Conservation (phyloP, 2,329 filamentous ascomycete species). For the Penicillium paneum region DNA sequence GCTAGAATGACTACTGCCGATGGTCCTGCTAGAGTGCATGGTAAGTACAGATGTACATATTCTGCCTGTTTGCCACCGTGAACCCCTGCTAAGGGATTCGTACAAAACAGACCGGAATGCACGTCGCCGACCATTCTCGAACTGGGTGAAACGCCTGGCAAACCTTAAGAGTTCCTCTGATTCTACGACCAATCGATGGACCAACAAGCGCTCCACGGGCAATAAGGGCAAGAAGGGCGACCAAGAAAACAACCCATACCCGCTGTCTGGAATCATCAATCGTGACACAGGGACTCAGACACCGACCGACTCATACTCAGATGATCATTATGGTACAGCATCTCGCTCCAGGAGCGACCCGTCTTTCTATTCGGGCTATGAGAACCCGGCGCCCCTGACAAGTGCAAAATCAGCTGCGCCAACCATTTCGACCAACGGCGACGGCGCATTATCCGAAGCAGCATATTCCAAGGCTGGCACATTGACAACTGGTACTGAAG, state of each 20-base stretch:
- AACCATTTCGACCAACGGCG: slow-evolving; percentile 79
- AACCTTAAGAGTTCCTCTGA: slow-evolving; percentile 76
- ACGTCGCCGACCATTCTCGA: slow-evolving; percentile 81
- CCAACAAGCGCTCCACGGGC: slow-evolving; percentile 37
- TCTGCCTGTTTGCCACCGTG: slow-evolving; percentile 2
- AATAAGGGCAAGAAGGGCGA: slow-evolving; percentile 57
- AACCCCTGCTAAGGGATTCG: slow-evolving; percentile 11
- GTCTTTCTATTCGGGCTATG: slow-evolving; percentile 62
- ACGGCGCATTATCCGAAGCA: slow-evolving; percentile 69
- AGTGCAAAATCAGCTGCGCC: slow-evolving; percentile 72
- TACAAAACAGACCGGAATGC: slow-evolving; percentile 62
- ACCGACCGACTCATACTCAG: slow-evolving; percentile 48
- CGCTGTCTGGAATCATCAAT: slow-evolving; percentile 66
- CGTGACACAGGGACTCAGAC: slow-evolving; percentile 42
- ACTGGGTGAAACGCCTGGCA: slow-evolving; percentile 90
- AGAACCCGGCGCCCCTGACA: slow-evolving; percentile 56
- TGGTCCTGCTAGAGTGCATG: slow-evolving; percentile 43
- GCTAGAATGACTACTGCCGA: slow-evolving; percentile 34
- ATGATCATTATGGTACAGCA: slow-evolving; percentile 50
- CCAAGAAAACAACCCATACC: slow-evolving; percentile 87
- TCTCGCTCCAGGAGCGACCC: slow-evolving; percentile 58
- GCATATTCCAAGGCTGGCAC: slow-evolving; percentile 81
- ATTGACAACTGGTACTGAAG: slow-evolving; percentile 60
- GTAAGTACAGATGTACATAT: slow-evolving; percentile 31
- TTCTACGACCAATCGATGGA: slow-evolving; percentile 37